Base-by-base conservation (phyloP, 305 asterid genomes). In the Rubia tinctorum region DNA sequence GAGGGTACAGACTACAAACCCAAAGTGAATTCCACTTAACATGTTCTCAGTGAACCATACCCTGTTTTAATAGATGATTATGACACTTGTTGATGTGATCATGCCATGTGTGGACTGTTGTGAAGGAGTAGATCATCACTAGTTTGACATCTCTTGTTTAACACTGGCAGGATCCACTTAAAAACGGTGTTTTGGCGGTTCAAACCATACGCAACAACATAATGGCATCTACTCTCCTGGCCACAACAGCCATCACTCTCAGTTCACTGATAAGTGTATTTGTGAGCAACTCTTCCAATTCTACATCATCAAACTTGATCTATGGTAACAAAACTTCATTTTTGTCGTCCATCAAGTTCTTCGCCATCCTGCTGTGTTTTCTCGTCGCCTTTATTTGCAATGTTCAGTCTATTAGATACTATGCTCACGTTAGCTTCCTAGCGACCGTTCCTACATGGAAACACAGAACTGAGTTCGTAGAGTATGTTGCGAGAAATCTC, bases 191-290 rank as follows among this genome's bases (percentile, higher is more conserved):
- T 14, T 77, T 92, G 82, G 87, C 94, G 11, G 87, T 92, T 78
- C 96, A 92, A 82, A 89, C 98, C 5, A 76, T 90, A 65, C 91
- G 96, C 75, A 92, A 92, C 89, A 90, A 89, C 74, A 92, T 92
- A 77, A 92, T 92, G 98, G 98, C 98, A 0, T 92, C 98, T 2
- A 92, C 97, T 0, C 89, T 92, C 64, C 80, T 92, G 75, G 98
- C 97, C 3, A 89, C 98, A 1, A 80, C 87, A 22, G 96, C 97
- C 68, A 90, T 91, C 69, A 85, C 96, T 61, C 95, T 91, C 23
- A 86, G 96, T 84, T 91, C 97, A n/a, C 68, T 91, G 20, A 90
- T 91, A 71, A 79, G 95, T 45, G 97, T 91, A 15, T 90, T 82
- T 1, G 90, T 85, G 18, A 87, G 91, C 85, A 87, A 85, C 74